Conservation (phyloP, 2,329 filamentous ascomycete genomes). For the Fusarium sp. region DNA sequence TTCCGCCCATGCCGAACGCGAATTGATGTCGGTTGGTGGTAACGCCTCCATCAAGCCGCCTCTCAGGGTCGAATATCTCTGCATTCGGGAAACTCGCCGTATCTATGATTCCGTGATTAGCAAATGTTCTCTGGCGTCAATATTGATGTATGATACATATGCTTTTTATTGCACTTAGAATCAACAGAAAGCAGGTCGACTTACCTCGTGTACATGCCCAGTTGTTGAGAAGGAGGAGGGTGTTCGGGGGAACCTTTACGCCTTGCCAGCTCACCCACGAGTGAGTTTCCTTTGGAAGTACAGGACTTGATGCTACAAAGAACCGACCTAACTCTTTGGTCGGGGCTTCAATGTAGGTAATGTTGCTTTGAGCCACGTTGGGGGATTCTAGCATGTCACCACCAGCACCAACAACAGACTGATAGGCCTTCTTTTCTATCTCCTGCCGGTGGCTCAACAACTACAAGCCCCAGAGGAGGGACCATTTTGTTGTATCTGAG, state of each 20-base stretch:
- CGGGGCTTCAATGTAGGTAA: background rate
- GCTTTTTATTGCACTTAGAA: background rate
- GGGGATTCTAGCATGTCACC: background rate
- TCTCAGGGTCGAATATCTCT: slow-evolving; percentile 1
- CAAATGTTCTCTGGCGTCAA: background rate
- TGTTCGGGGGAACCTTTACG: background rate
- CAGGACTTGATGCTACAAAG: background rate
- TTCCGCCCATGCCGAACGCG: background rate
- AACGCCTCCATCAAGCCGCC: background rate
- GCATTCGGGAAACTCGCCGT: background rate
- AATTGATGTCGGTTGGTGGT: background rate
- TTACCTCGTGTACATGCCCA: background rate
- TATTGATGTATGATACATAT: background rate
- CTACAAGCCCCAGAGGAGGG: background rate
- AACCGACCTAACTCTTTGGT: background rate
- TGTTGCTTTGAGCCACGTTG: background rate
- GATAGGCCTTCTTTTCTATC: background rate
- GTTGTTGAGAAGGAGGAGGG: background rate
- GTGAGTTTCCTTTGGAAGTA: background rate
- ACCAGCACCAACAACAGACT: background rate
- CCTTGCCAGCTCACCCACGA: background rate
- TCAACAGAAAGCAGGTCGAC: background rate
- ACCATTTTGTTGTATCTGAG: background rate
- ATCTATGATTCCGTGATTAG: background rate
- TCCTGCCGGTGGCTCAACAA: background rate